Percentiles rank a stretch among this genome's conserved stretches.
Evolutionary conservation across 1,284 basidiomycete genomes (phyloP).

Genomic region (Tremellales sp.): DNA sequence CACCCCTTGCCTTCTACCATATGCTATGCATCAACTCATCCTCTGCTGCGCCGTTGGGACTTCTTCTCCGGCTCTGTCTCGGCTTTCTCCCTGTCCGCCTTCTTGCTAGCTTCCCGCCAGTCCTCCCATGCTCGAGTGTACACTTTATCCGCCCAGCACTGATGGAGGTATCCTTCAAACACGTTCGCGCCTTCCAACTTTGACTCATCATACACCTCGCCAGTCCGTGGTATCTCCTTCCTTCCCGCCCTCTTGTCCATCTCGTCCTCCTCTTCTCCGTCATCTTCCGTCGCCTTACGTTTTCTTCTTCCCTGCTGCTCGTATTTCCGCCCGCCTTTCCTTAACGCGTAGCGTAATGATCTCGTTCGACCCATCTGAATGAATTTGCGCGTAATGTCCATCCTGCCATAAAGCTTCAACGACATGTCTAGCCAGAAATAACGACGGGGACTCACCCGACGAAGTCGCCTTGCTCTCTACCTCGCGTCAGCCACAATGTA

Average conservation of each 20-base stretch:
- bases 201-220: slow-evolving; percentile 23
- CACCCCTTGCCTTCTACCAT: too few species aligned
- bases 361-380: slow-evolving; percentile 34
- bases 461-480: slow-evolving; percentile 22
- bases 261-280: slow-evolving; percentile 1
- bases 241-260: not conserved
- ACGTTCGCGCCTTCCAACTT: slow-evolving; percentile 26
- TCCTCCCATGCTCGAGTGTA: slow-evolving; percentile 18
- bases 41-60: too few species aligned
- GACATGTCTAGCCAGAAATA: too few species aligned
- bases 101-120: slow-evolving; percentile 10
- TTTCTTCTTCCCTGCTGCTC: slow-evolving; percentile 2
- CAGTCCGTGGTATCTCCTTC: slow-evolving; percentile 19
- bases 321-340: slow-evolving; percentile 29
- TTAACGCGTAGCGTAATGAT: slow-evolving; percentile 30
- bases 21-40: too few species aligned
- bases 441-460: slow-evolving; percentile 18
- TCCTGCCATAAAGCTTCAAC: slow-evolving; percentile 11
- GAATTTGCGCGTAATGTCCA: slow-evolving; percentile 35
- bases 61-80: too few species aligned
- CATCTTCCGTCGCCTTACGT: not conserved
- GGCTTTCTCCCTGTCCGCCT: not conserved
- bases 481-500: not conserved
- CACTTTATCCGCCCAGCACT: slow-evolving; percentile 18
- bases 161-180: slow-evolving; percentile 17